Evolutionary conservation across 805 yeast genomes (phyloP).

Genomic region (Wickerhamomyces alni): DNA sequence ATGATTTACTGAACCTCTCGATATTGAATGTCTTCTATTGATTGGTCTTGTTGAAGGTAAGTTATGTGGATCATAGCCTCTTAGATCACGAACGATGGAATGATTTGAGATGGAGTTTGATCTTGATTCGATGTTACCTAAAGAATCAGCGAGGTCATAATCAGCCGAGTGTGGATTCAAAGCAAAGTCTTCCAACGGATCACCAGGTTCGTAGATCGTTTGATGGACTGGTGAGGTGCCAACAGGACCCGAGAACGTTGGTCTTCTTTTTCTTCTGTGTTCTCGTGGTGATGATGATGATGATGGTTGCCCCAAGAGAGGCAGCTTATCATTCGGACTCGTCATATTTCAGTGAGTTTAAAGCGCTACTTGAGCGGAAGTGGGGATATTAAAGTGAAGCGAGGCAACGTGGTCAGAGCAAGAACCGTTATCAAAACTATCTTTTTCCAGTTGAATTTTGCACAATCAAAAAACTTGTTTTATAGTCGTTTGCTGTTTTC

Average conservation of each 20-base stretch:
- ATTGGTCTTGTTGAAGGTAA: constrained; percentile 1
- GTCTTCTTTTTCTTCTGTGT: constrained; percentile 1
- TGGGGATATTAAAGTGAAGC: no score
- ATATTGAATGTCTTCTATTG: constrained; percentile 4
- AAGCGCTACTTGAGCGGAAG: no score
- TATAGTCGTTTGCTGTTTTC: no score
- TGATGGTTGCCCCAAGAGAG: neutral
- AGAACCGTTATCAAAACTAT: no score
- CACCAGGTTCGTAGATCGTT: neutral
- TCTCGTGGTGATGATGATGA: constrained; percentile 4
- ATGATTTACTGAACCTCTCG: no score
- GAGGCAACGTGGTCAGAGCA: no score
- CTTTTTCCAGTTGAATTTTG: no score
- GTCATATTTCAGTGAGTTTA: constrained; percentile 7
- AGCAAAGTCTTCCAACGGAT: neutral
- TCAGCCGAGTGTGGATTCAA: neutral
- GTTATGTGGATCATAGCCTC: constrained; percentile 12
- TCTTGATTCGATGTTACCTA: constrained; percentile 6
- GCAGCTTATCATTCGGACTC: constrained; percentile 24
- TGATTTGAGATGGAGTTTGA: constrained; percentile 3
- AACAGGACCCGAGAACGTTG: constrained; percentile 4
- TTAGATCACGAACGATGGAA: constrained; percentile 5
- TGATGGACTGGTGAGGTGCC: neutral
- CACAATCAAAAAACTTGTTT: no score
- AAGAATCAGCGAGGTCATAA: constrained; percentile 6